Evolutionary conservation across 768 basidiomycete genomes (phyloP), one percentile per base, ranked within the genome.

Genomic region (Podaxis rugospora): DNA sequence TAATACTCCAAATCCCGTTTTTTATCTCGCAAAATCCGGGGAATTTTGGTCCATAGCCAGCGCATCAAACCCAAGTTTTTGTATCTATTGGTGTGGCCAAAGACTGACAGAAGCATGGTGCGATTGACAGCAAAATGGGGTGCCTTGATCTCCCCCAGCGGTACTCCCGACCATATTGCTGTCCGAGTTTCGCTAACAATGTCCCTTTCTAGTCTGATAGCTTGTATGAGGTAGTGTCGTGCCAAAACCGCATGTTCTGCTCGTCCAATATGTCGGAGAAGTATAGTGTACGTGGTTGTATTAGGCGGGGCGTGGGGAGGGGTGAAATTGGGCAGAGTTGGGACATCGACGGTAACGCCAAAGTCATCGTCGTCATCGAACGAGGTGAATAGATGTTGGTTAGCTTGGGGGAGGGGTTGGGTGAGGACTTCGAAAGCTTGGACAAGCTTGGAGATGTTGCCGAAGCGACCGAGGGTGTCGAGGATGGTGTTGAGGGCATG

Each of bases 351-450:
- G 28, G 77, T 66, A 54, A 80, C 77, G 32, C 80, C 81, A 63
- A 81, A 84, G 66, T 92, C 87, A 42, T 90, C 89, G 51, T 89
- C 87, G 21, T 88, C 87, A 49, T 89, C 87, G 69, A 86, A 88
- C 11, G 83, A 79, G 5, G 80, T 74, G 62, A 81, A 77, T 57
- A 78, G 74, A 64, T 78, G 75, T 68, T 79, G 74, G 51, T 71
- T 76, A 46, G 80, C 77, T 61, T 75, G 71, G 10, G 88, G 85
- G 28, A 92, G 77, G 14, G 89, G 89, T 51, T 85, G 80, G 0
- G 91, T 90, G 61, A 92, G 83, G 28, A 89, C 85, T 65, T 93
- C 92, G 67, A 92, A 93, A 1, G 87, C 80, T 66, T 85, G 83
- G 4, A 93, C 80, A 68, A 93, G 80, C 65, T 83, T 85, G 3